Evolutionary conservation across 208 protist genomes (phyloP).

Genomic region (Crithidia expoeki): DNA sequence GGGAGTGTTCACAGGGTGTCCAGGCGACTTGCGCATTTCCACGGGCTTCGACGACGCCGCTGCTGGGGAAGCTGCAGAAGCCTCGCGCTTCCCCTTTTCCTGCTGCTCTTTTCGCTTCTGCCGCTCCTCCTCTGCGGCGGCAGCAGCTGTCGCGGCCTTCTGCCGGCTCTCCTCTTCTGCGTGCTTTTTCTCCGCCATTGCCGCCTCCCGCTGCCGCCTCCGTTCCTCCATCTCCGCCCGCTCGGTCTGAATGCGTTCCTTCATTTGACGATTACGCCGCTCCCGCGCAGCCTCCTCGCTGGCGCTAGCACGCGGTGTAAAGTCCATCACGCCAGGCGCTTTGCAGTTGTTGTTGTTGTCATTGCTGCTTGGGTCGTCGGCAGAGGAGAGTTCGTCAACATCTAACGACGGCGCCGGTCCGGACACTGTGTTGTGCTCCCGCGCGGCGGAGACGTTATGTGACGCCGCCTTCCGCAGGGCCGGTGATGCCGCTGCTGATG

Average conservation of each 20-base stretch:
- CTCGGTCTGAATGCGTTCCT: constrained; percentile 49
- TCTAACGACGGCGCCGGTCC: neutral
- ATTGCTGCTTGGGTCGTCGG: neutral
- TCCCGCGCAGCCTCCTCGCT: constrained; percentile 38
- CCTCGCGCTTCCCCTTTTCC: constrained; percentile 28
- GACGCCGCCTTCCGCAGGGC: constrained; percentile 5
- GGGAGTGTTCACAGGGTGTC: constrained; percentile 63
- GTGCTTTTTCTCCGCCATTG: constrained; percentile 15
- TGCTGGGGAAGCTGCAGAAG: neutral
- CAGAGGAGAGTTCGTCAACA: neutral
- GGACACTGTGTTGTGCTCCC: constrained; percentile 6
- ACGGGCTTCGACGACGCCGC: constrained; percentile 25
- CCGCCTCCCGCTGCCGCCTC: constrained; percentile 34
- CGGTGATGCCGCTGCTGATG: neutral
- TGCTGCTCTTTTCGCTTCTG: constrained; percentile 30
- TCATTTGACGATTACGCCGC: constrained; percentile 44
- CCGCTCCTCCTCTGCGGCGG: constrained; percentile 7
- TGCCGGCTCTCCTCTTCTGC: constrained; percentile 26
- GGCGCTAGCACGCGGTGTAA: constrained; percentile 36
- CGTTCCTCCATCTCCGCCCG: constrained; percentile 44
- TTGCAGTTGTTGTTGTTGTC: neutral
- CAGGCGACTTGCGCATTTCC: constrained; percentile 41
- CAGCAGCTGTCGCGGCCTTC: neutral
- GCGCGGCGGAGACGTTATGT: constrained; percentile 8
- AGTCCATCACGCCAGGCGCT: constrained; percentile 43